Evolutionary conservation across 2,329 filamentous ascomycete species (phyloP), one percentile per base, ranked within the genome.

Genomic region (Penicillium sp.): DNA sequence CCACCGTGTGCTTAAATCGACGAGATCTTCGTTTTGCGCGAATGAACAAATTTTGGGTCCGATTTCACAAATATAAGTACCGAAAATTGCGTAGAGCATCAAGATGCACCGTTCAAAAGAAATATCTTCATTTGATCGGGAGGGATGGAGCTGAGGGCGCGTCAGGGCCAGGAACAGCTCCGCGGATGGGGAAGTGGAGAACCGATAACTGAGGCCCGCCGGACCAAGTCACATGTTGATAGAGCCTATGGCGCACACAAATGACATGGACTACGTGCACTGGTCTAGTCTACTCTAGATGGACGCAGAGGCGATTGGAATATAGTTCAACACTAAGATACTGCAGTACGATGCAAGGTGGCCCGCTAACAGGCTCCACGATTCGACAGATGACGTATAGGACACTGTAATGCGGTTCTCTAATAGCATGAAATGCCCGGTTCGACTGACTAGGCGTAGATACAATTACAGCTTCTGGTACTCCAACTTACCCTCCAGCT

Each of bases 401-500:
- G 50, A 59, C 56, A 55, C 45, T 38, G 29, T 36, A 47, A 45
- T 33, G 33, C 13, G 45, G 26, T 48, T 52, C 50, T 60, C 51
- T 53, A 54, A 54, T 21, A 54, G 42, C 39, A 51, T 56, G 53
- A 47, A 58, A 48, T 24, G 48, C 51, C 36, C 29, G 49, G 42
- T 34, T 31, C 33, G 49, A 28, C 33, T 41, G 45, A 47, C 52
- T 48, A 47, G 42, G 51, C 46, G 45, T 59, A 61, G 51, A 63
- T 55, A 61, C 49, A 60, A 63, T 62, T 64, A 64, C 57, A 64
- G 79, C 79, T 96, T 96, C 83, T 95, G 88, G 77, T 96, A 97
- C 75, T 97, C 93, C 45, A 97, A 81, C 80, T 97, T 97, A 75
- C 94, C 93, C 76, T 99, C 94, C 66, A 99, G 77, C 78, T 99